Evolutionary conservation across 1,284 basidiomycete genomes (phyloP), one percentile per base, ranked within the genome.

Genomic region (Trichosporon sp.): DNA sequence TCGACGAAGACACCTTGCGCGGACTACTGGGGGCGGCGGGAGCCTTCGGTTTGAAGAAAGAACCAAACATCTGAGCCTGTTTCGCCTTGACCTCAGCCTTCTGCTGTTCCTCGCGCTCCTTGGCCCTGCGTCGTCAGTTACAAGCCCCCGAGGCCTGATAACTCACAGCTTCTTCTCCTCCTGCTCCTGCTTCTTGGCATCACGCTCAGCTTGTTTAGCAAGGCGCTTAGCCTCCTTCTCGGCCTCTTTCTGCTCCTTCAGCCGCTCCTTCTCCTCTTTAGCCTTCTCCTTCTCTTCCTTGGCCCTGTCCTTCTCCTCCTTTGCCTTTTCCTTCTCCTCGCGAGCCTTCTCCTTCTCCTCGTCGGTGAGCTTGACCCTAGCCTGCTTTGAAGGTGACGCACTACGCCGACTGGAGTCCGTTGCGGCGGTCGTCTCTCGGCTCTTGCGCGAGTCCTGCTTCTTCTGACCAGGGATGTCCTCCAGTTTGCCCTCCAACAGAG

Each of bases 31-130:
- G 26, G 4, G 71, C 63, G 4, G 61, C 14, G 1, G 70, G 43
- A 4, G 76, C 48, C 48, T 77, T 77, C 10, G 73, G n/a, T 48
- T 70, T 69, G 76, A 83, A 80, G 71, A 82, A 82, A 8, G 73
- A 68, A 21, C 70, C 72, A 69, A 81, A 77, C 21, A 74, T 71
- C 51, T 77, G 74, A 0, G 75, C 73, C 66, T 80, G 79, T 71
- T 82, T 82, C 2, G 76, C 76, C 48, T 75, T 67, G 14, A 70
- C 67, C 6, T 73, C 75, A 11, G 76, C 75, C 69, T 79, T 78
- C 73, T 78, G 78, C 71, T 79, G 67, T 68, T 76, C 73, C 48
- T 78, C 78, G 4, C 74, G 72, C n/a, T 80, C 78, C 69, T 78
- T 79, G 1, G 75, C 77, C 2, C 80, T 81, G 70, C 2, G 26